These are phyloP conservation scores for Williopsis jadinii DNA, from an alignment of 1,139 yeast genomes.

Conservation along the genomic window DNA sequence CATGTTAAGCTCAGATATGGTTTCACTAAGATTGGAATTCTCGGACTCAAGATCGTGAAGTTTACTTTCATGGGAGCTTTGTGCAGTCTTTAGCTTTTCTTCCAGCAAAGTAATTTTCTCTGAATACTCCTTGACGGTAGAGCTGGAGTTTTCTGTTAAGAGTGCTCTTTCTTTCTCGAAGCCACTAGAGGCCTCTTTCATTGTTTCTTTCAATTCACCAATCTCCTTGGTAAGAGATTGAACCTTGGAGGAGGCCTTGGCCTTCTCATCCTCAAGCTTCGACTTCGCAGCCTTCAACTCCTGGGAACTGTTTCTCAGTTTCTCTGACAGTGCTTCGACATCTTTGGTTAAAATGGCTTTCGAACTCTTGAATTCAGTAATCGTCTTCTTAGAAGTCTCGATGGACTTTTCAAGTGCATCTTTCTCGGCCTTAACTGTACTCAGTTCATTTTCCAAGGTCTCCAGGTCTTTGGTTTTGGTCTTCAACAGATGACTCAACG, in stretches of 20 bases:
- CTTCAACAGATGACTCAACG: conserved; percentile 11
- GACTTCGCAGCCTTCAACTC: conserved; percentile 7
- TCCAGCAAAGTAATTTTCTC: conserved; percentile 36
- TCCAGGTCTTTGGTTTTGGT: conserved; percentile 9
- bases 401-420: conserved; percentile 1
- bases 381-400: background rate
- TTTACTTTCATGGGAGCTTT: conserved; percentile 8
- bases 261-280: conserved; percentile 9
- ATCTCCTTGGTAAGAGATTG: conserved; percentile 19
- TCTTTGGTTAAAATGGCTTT: conserved; percentile 6
- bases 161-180: conserved; percentile 45
- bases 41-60: conserved; percentile 1
- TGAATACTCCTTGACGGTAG: conserved; percentile 40
- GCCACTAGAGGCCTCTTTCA: conserved; percentile 33
- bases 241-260: conserved; percentile 3
- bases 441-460: conserved; percentile 6
- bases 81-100: conserved; percentile 20
- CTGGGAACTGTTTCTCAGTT: conserved; percentile 6
- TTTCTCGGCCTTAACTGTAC: conserved; percentile 3
- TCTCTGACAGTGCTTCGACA: background rate
- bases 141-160: conserved; percentile 42
- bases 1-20: conserved; percentile 3
- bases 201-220: conserved; percentile 18
- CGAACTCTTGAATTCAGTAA: conserved; percentile 1
- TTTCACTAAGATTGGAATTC: conserved; percentile 4